phyloP scores from a whole-genome alignment of 1,284 basidiomycete genomes.

The Rhodofomes roseus region DNA sequence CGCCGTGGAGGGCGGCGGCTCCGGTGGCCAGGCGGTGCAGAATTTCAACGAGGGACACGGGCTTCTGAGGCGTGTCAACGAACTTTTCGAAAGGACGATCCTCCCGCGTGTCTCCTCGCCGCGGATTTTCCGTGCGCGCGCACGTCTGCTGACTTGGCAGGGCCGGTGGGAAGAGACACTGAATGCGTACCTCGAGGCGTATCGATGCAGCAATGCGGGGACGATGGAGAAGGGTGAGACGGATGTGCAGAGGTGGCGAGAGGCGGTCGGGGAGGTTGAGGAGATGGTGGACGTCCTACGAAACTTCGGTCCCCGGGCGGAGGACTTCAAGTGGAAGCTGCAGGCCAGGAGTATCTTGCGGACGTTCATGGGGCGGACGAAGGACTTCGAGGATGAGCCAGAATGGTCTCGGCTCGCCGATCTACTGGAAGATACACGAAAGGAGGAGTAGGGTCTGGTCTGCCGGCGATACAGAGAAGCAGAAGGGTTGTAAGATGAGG shows the following conservation, averaged over 20 bases:
- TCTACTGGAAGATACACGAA: conserved; percentile 52
- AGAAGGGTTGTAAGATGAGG: conserved; percentile 16
- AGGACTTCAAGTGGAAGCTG: conserved; percentile 70
- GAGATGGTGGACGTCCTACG: conserved; percentile 81
- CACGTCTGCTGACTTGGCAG: conserved; percentile 74
- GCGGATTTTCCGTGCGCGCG: conserved; percentile 79
- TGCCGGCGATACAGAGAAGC: conserved; percentile 1
- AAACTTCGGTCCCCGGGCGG: conserved; percentile 75
- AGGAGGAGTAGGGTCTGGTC: conserved; percentile 17
- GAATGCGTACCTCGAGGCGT: conserved; percentile 80
- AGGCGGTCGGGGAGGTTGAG: conserved; percentile 74
- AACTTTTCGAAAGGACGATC: conserved; percentile 75
- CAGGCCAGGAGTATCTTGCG: conserved; percentile 87
- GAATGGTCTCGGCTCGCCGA: conserved; percentile 75
- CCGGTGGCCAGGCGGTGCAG: conserved; percentile 20
- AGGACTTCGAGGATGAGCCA: conserved; percentile 83
- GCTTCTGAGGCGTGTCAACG: conserved; percentile 55
- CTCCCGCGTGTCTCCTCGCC: conserved; percentile 75
- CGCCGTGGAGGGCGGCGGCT: conserved; percentile 26
- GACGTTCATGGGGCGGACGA: conserved; percentile 81
- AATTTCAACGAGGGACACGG: conserved; percentile 69
- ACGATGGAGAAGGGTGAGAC: conserved; percentile 64
- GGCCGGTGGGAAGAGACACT: conserved; percentile 72
- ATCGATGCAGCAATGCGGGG: conserved; percentile 71
- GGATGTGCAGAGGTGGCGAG: conserved; percentile 63